Percentiles rank a stretch among this genome's conserved stretches.
These are phyloP conservation scores for Aureobasidium uvarum DNA, from an alignment of 2,329 filamentous ascomycete genomes.

Conservation along the genomic window DNA sequence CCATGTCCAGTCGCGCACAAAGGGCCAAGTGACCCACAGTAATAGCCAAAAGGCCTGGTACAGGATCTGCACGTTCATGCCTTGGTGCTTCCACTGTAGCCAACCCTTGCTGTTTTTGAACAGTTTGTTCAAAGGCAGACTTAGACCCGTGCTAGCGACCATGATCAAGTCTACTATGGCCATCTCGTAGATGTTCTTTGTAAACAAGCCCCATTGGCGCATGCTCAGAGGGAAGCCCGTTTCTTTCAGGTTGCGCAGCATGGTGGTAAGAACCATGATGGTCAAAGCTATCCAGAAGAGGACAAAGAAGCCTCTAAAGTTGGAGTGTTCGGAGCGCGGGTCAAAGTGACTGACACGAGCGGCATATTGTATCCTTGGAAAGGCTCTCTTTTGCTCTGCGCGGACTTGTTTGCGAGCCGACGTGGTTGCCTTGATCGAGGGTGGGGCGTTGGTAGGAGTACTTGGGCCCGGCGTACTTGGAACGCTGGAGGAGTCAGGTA, in stretches of 20 bases:
- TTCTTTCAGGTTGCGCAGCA: slow-evolving; percentile 89
- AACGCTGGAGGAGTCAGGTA: slow-evolving; percentile 27
- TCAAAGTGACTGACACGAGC: slow-evolving; percentile 95
- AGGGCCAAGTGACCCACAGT: slow-evolving; percentile 73
- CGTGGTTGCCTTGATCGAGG: slow-evolving; percentile 82
- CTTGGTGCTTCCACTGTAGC: slow-evolving; percentile 71
- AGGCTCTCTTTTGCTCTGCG: slow-evolving; percentile 70
- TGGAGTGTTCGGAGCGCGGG: slow-evolving; percentile 82
- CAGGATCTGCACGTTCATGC: slow-evolving; percentile 78
- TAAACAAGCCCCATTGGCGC: slow-evolving; percentile 84
- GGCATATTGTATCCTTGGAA: slow-evolving; percentile 89
- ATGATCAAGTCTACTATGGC: slow-evolving; percentile 80
- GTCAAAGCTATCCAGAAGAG: slow-evolving; percentile 96
- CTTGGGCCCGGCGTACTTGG: slow-evolving; percentile 79
- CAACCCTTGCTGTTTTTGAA: slow-evolving; percentile 58
- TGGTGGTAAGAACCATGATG: slow-evolving; percentile 96
- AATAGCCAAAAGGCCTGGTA: slow-evolving; percentile 77
- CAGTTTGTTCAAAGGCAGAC: slow-evolving; percentile 69
- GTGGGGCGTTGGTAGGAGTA: slow-evolving; percentile 86
- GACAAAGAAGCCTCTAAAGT: slow-evolving; percentile 97
- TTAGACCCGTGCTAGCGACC: slow-evolving; percentile 71
- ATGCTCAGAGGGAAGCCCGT: slow-evolving; percentile 83
- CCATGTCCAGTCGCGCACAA: slow-evolving; percentile 88
- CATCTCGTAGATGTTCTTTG: slow-evolving; percentile 83
- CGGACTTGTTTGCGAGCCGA: slow-evolving; percentile 79